A percentile compares a stretch with the other conserved stretches of the same genome.
phyloP scores from a whole-genome alignment of 179 eudicot genomes.

The Beta macrorhiza region DNA sequence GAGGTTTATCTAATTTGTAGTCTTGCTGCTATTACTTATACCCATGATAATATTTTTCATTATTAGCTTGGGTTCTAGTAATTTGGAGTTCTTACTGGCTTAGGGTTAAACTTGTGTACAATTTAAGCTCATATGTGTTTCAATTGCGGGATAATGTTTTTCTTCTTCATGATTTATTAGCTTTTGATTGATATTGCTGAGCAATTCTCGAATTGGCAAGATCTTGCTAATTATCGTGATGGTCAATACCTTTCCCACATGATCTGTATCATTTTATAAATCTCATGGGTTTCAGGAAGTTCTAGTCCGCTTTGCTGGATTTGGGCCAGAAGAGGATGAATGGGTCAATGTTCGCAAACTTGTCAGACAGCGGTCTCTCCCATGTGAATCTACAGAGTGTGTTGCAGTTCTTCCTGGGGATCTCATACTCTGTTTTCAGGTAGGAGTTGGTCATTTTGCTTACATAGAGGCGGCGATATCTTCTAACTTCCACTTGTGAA shows the following conservation, averaged over 20 bases:
- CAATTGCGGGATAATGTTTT: neutral
- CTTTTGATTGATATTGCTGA: constrained; percentile 2
- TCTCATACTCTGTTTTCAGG: constrained; percentile 97
- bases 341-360: constrained; percentile 85
- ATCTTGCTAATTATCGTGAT: neutral
- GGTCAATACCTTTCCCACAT: constrained; percentile 1
- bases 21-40: neutral
- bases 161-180: constrained; percentile 1
- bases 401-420: constrained; percentile 87
- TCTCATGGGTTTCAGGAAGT: constrained; percentile 64
- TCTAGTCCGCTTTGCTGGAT: constrained; percentile 88
- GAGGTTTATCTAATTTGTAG: neutral
- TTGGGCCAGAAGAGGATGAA: constrained; percentile 92
- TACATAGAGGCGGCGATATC: neutral
- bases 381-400: constrained; percentile 93
- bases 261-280: constrained; percentile 13
- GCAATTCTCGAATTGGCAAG: neutral
- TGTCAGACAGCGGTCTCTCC: constrained; percentile 92
- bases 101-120: neutral
- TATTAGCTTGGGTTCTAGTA: neutral
- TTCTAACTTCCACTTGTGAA: constrained; percentile 11
- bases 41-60: neutral
- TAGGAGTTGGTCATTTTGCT: constrained; percentile 23
- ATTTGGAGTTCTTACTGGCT: neutral
- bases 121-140: neutral